These are phyloP conservation scores for Parasarocladium wereldwijsianum DNA, from an alignment of 2,329 filamentous ascomycete genomes.

Conservation along the genomic window DNA sequence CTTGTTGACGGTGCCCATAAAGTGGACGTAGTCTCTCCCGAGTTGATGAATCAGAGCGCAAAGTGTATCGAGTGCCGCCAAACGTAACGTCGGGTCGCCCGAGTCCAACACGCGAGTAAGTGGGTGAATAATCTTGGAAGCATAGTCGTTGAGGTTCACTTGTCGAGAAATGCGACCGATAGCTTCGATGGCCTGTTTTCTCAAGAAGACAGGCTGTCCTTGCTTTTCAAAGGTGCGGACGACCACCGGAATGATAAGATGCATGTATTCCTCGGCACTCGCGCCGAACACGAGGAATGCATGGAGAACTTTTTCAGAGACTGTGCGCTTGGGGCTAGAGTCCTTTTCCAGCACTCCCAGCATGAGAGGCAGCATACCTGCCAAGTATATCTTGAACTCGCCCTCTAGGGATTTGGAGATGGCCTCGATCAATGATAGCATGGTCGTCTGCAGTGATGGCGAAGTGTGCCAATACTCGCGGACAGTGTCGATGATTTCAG, in stretches of 20 bases:
- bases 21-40: constrained; percentile 88
- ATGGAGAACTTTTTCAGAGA: constrained; percentile 83
- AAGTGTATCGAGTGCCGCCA: constrained; percentile 80
- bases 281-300: constrained; percentile 92
- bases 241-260: constrained; percentile 90
- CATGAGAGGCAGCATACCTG: constrained; percentile 81
- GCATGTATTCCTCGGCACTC: constrained; percentile 97
- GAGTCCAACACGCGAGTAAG: constrained; percentile 68
- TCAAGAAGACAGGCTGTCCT: constrained; percentile 62
- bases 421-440: constrained; percentile 81
- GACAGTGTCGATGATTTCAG: constrained; percentile 72
- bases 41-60: constrained; percentile 93
- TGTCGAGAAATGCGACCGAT: constrained; percentile 88
- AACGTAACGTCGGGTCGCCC: constrained; percentile 57
- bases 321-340: constrained; percentile 54
- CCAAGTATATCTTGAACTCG: constrained; percentile 95
- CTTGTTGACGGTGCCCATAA: constrained; percentile 87
- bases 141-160: constrained; percentile 94
- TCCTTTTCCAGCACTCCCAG: constrained; percentile 87
- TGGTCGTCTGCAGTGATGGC: constrained; percentile 73
- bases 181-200: constrained; percentile 85
- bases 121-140: constrained; percentile 90
- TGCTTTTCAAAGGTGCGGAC: constrained; percentile 88
- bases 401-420: constrained; percentile 89
- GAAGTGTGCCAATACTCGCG: constrained; percentile 82